These are phyloP conservation scores for Chondrostereum purpureum DNA, from an alignment of 1,284 basidiomycete genomes.

Conservation along the genomic window DNA sequence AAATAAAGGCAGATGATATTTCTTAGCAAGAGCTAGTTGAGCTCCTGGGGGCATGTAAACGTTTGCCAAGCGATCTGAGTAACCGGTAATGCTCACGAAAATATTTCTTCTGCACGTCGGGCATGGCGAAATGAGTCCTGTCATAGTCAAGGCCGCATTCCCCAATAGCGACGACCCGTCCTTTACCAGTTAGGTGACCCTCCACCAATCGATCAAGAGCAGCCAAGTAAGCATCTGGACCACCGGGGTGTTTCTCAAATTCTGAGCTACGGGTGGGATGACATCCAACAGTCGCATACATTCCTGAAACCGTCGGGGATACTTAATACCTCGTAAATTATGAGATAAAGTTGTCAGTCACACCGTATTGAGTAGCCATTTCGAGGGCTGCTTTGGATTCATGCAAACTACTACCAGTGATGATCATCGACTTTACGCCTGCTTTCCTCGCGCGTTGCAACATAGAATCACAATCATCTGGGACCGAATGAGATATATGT, in stretches of 20 bases:
- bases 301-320: too few relatives aligned
- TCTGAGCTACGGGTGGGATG: constrained; percentile 83
- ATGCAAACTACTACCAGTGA: constrained; percentile 72
- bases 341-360: constrained; percentile 13
- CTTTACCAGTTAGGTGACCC: constrained; percentile 46
- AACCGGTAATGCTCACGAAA: constrained; percentile 44
- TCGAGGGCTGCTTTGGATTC: constrained; percentile 62
- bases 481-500: background rate
- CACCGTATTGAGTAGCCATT: constrained; percentile 56
- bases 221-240: constrained; percentile 60
- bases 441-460: constrained; percentile 54
- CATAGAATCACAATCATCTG: constrained; percentile 65
- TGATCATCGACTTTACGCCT: constrained; percentile 72
- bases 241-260: constrained; percentile 57
- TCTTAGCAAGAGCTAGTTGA: constrained; percentile 68
- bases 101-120: constrained; percentile 58
- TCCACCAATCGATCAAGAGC: constrained; percentile 54
- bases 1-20: constrained; percentile 75
- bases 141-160: constrained; percentile 92
- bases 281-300: constrained; percentile 79
- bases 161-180: constrained; percentile 71
- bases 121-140: constrained; percentile 64
- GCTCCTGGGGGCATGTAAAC: constrained; percentile 27
- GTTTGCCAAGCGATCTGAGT: background rate
- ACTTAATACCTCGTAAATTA: too few relatives aligned